A percentile compares a stretch with the other conserved stretches of the same genome.
phyloP scores from a whole-genome alignment of 805 yeast species.

The Wickerhamiella parazyma region DNA sequence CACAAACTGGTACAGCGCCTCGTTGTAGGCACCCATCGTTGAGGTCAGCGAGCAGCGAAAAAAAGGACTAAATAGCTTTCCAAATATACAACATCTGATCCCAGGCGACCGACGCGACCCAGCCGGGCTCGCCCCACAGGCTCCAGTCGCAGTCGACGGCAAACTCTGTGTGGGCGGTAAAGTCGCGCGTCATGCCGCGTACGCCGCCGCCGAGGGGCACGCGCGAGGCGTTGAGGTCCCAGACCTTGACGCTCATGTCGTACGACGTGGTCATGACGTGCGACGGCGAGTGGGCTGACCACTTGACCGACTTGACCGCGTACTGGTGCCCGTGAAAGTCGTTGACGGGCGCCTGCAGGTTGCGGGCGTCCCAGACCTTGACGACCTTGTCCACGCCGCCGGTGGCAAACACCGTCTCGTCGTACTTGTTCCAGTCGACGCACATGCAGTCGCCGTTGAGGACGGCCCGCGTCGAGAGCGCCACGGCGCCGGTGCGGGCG shows the following conservation, averaged over 20 bases:
- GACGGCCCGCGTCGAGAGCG: slow-evolving; percentile 52
- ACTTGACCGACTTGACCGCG: slow-evolving; percentile 67
- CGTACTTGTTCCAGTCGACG: slow-evolving; percentile 85
- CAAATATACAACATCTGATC: slow-evolving; percentile 89
- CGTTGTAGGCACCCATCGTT: not conserved
- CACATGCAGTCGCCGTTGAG: slow-evolving; percentile 67
- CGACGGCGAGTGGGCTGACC: slow-evolving; percentile 81
- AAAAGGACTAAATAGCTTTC: slow-evolving; percentile 31
- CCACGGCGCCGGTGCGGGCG: slow-evolving; percentile 35
- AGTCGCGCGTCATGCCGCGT: slow-evolving; percentile 41
- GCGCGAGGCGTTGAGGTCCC: slow-evolving; percentile 53
- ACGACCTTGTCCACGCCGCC: slow-evolving; percentile 85
- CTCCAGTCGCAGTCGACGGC: slow-evolving; percentile 92
- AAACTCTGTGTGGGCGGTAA: slow-evolving; percentile 69
- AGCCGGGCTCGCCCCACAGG: slow-evolving; percentile 91
- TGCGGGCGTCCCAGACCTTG: slow-evolving; percentile 78
- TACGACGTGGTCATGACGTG: slow-evolving; percentile 65
- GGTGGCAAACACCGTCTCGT: slow-evolving; percentile 64
- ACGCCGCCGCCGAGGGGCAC: slow-evolving; percentile 12
- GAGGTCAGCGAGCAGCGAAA: not conserved
- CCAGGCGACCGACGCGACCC: slow-evolving; percentile 93
- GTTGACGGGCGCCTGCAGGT: slow-evolving; percentile 55
- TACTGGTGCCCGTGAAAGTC: slow-evolving; percentile 78
- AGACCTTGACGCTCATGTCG: slow-evolving; percentile 83
- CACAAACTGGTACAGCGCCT: slow-evolving; percentile 6